These are phyloP conservation scores for Penicillium occitanis DNA, from an alignment of 2,329 filamentous ascomycete genomes.

Conservation along the genomic window DNA sequence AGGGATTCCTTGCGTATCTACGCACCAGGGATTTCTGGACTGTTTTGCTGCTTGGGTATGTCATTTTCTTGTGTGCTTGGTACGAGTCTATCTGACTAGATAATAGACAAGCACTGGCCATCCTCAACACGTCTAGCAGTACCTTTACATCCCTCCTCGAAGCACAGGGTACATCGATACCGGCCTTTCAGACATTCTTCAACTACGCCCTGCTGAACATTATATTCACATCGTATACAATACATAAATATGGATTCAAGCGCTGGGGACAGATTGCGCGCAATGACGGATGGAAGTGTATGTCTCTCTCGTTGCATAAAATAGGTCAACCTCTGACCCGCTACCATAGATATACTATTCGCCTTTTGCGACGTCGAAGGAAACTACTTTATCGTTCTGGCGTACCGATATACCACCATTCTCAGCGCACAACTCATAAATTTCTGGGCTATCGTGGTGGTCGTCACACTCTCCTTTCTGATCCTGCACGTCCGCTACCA, in stretches of 20 bases:
- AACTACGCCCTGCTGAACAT: conserved; percentile 83
- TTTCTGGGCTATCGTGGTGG: conserved; percentile 96
- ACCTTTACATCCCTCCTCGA: conserved; percentile 80
- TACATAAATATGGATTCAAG: conserved; percentile 75
- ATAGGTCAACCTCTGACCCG: background rate
- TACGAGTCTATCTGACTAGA: background rate
- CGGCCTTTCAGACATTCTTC: conserved; percentile 93
- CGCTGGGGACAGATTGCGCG: conserved; percentile 64
- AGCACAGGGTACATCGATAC: conserved; percentile 70
- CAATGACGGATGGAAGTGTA: conserved; percentile 81
- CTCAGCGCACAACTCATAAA: conserved; percentile 93
- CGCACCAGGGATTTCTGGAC: conserved; percentile 85
- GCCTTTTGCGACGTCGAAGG: conserved; percentile 92
- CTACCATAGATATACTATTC: conserved; percentile 67
- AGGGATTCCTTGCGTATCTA: conserved; percentile 66
- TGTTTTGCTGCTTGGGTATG: conserved; percentile 70
- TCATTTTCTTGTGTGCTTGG: background rate
- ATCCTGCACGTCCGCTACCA: conserved; percentile 89
- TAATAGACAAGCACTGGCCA: conserved; percentile 70
- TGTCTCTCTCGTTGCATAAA: background rate
- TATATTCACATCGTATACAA: conserved; percentile 76
- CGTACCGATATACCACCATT: conserved; percentile 89
- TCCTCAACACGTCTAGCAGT: conserved; percentile 90
- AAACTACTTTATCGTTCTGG: conserved; percentile 96
- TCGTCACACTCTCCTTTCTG: conserved; percentile 79